Percentiles rank a stretch among this genome's conserved stretches.
Conservation (phyloP, 2,329 filamentous ascomycete species). For the Aspergillus neoniger region DNA sequence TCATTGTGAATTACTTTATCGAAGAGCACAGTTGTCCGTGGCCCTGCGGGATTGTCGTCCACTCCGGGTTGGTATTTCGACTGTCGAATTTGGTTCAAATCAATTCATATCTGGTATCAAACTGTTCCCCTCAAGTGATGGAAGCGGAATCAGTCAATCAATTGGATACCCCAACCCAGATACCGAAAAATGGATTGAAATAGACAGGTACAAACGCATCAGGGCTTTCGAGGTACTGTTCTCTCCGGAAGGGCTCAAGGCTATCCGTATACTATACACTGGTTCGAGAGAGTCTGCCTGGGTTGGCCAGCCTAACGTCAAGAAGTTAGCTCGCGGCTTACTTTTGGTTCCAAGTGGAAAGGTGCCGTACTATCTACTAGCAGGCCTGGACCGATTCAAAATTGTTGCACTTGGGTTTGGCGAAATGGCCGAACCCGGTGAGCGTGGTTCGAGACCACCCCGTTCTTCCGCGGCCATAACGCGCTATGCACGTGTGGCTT, state of each 20-base stretch:
- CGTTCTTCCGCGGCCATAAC: background rate
- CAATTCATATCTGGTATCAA: slow-evolving; percentile 12
- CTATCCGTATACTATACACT: slow-evolving; percentile 8
- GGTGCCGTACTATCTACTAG: slow-evolving; percentile 8
- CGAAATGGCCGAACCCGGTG: background rate
- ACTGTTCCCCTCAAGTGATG: background rate
- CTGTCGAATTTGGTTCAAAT: slow-evolving; percentile 8
- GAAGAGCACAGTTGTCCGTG: background rate
- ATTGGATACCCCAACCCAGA: slow-evolving; percentile 9
- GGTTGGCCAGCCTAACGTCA: slow-evolving; percentile 5
- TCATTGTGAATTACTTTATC: slow-evolving; percentile 10
- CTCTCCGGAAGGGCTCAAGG: slow-evolving; percentile 11
- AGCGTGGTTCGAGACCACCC: background rate
- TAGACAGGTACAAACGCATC: background rate
- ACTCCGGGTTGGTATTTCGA: slow-evolving; percentile 10
- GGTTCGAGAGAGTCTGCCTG: slow-evolving; percentile 4
- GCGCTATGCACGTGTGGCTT: slow-evolving; percentile 2
- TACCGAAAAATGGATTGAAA: background rate
- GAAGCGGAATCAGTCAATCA: background rate
- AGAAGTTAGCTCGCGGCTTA: background rate
- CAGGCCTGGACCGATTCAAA: slow-evolving; percentile 13
- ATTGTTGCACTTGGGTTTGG: slow-evolving; percentile 13
- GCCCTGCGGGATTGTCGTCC: background rate
- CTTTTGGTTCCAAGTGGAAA: background rate
- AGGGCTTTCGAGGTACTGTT: slow-evolving; percentile 6